Evolutionary conservation across 257 asterid species (phyloP).

Genomic region (Penstemon davidsonii): DNA sequence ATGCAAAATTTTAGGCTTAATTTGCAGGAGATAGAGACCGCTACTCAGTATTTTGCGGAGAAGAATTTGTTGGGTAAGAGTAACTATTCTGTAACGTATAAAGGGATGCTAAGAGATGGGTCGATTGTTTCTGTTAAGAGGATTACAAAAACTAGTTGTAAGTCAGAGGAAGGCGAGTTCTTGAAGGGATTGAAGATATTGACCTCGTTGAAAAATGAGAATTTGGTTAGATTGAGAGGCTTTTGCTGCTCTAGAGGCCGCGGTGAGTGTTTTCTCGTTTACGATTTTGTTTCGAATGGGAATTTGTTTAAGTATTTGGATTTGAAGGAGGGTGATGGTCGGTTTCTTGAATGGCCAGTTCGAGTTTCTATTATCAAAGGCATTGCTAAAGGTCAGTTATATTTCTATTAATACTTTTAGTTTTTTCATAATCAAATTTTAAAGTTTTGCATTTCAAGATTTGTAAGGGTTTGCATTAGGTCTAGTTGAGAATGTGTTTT

Average conservation of each 20-base stretch:
- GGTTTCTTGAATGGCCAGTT: conserved; percentile 67
- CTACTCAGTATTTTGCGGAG: conserved; percentile 80
- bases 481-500: too few relatives aligned
- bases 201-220: conserved; percentile 77
- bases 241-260: conserved; percentile 85
- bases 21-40: conserved; percentile 78
- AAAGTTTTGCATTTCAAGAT: neutral
- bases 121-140: conserved; percentile 73
- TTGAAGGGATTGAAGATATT: conserved; percentile 63
- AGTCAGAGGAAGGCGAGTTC: conserved; percentile 82
- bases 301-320: conserved; percentile 62
- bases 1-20: conserved; percentile 67
- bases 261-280: conserved; percentile 81
- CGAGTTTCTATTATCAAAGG: conserved; percentile 70
- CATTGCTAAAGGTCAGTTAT: conserved; percentile 70
- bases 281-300: conserved; percentile 72
- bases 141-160: conserved; percentile 79
- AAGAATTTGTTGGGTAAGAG: conserved; percentile 75
- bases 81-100: conserved; percentile 62
- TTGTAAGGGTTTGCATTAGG: neutral
- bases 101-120: conserved; percentile 79
- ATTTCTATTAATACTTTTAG: neutral
- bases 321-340: conserved; percentile 51
- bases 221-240: conserved; percentile 71
- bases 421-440: neutral